Evolutionary conservation across 2,329 filamentous ascomycete species (phyloP).

Genomic region (Metarhizium guizhouense): DNA sequence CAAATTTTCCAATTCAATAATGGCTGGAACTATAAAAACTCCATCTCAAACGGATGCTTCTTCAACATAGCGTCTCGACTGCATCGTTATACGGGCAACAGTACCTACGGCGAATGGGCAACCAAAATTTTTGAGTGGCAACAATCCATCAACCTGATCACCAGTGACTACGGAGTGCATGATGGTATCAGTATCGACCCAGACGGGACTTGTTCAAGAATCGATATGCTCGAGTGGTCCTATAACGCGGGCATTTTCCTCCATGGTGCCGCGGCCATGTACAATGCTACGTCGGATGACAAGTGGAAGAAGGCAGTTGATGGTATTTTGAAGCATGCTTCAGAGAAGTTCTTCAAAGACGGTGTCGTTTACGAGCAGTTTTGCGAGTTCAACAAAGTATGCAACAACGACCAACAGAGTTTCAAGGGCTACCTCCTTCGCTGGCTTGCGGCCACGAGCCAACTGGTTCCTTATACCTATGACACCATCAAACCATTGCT

Average conservation of each 20-base stretch:
- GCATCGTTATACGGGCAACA: slow-evolving; percentile 68
- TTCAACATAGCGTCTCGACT: slow-evolving; percentile 64
- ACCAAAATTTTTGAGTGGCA: slow-evolving; percentile 62
- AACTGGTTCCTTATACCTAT: slow-evolving; percentile 45
- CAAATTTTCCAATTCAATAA: slow-evolving; percentile 74
- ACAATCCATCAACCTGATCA: slow-evolving; percentile 45
- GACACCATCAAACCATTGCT: slow-evolving; percentile 43
- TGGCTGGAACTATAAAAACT: slow-evolving; percentile 62
- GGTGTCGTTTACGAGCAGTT: slow-evolving; percentile 54
- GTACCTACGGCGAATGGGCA: slow-evolving; percentile 72
- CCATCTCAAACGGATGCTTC: slow-evolving; percentile 60
- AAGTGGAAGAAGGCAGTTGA: slow-evolving; percentile 50
- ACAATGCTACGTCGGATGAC: slow-evolving; percentile 45
- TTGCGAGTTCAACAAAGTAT: slow-evolving; percentile 53
- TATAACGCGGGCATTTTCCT: slow-evolving; percentile 63
- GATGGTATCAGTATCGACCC: slow-evolving; percentile 34
- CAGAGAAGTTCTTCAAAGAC: slow-evolving; percentile 43
- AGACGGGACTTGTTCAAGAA: slow-evolving; percentile 36
- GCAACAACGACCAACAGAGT: slow-evolving; percentile 61
- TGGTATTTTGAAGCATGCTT: slow-evolving; percentile 44
- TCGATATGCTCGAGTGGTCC: slow-evolving; percentile 55
- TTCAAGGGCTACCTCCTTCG: slow-evolving; percentile 71
- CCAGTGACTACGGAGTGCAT: slow-evolving; percentile 42
- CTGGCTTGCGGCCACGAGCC: slow-evolving; percentile 50
- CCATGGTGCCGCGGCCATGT: slow-evolving; percentile 52